Evolutionary conservation across 371 early-diverging fungal genomes (phyloP), one percentile per base, ranked within the genome.

Genomic region (Zopfochytrium polystomum): DNA sequence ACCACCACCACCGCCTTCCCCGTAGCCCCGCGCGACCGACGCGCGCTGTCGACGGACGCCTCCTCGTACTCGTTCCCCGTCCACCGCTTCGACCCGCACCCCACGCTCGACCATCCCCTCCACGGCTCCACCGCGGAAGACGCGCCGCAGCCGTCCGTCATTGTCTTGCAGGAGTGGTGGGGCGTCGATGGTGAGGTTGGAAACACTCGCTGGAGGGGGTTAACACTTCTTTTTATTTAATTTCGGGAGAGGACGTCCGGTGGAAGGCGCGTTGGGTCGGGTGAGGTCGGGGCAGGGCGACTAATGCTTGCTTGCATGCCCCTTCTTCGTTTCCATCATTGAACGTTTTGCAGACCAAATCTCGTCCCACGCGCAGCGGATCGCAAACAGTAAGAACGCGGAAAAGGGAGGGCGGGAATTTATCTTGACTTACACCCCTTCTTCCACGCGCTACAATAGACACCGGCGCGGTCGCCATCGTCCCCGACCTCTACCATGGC

Each of bases 401-500:
- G n/a, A n/a, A n/a, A n/a, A n/a, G n/a, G n/a, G n/a, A n/a, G n/a
- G n/a, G 29, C 30, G 20, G 23, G 30, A 49, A 3, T 23, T 11
- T 4, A 15, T 20, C 11, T 46, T 44, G 1, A 22, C 9, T 54
- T 7, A 18, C 3, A 9, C 9, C 22, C 18, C 51, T 18, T 34
- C 18, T 29, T n/a, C 35, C 31, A 48, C 52, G 6, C 29, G 25
- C 9, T 27, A 7, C 15, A 23, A 30, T 22, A 66, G 67, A 62
- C 23, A 79, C 80, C 3, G 79, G 78, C 22, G 75, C 75, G 25
- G 53, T 55, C n/a, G 67, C 76, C 0, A 63, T 78, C 23, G 68
- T 78, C 27, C 83, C 81, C 2, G 83, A 82, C 55, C 56, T 82
- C 27, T 82, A 82, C 53, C 80, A 80, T 50, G 83, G 83, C 44